These are phyloP conservation scores for Otatea glauca DNA, from an alignment of 176 grass and related monocot genomes.

Conservation along the genomic window DNA sequence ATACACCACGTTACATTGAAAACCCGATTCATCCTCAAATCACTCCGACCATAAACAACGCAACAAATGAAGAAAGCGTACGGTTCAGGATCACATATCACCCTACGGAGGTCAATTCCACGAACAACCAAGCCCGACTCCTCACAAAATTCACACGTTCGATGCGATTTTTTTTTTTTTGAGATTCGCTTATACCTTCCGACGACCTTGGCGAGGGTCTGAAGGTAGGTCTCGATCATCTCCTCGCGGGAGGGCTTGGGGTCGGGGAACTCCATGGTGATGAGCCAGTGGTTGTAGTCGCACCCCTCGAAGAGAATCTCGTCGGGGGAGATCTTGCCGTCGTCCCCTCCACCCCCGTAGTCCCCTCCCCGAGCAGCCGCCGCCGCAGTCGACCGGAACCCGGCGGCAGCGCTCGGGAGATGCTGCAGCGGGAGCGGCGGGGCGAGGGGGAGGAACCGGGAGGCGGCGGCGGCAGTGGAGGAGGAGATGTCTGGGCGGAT, in stretches of 20 bases:
- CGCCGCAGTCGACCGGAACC: constrained; percentile 63
- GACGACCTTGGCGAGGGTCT: constrained; percentile 88
- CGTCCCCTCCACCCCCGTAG: constrained; percentile 37
- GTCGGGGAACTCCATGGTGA: constrained; percentile 98
- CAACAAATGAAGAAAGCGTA: not conserved
- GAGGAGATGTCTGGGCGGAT: constrained; percentile 19
- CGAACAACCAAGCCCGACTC: not conserved
- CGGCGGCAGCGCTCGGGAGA: constrained; percentile 26
- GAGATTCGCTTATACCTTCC: constrained; percentile 56
- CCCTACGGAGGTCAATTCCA: not conserved
- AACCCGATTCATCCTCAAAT: not conserved
- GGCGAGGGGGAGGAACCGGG: not conserved
- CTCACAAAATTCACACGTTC: not conserved
- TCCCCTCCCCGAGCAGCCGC: constrained; percentile 49
- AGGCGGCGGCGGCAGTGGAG: not conserved
- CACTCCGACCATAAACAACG: not conserved
- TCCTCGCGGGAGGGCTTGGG: constrained; percentile 82
- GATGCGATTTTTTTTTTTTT: not conserved
- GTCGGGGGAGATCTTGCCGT: constrained; percentile 65
- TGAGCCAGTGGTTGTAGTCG: constrained; percentile 98
- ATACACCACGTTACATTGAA: not conserved
- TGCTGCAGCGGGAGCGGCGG: constrained; percentile 15
- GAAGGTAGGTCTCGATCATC: constrained; percentile 95
- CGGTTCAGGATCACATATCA: not conserved
- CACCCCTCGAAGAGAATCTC: constrained; percentile 95